Conservation (phyloP, 495 filamentous ascomycete genomes). For the Rhizodiscina lignyota region DNA sequence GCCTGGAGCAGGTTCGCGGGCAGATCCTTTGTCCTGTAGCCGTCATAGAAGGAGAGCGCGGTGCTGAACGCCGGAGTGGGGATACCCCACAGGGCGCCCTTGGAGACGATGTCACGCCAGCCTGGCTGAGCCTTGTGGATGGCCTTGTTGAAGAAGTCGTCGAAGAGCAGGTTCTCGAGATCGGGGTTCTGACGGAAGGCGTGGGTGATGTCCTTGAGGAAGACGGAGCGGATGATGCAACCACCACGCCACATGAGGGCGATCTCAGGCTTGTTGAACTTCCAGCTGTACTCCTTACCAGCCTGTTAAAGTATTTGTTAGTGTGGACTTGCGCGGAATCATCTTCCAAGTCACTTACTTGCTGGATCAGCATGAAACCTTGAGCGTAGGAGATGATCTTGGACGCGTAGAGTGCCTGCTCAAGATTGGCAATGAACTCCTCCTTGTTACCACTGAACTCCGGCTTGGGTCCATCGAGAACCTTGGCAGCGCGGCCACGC, state of each 20-base stretch:
- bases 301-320: constrained; percentile 33
- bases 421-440: constrained; percentile 85
- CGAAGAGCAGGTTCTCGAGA: constrained; percentile 94
- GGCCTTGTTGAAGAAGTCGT: constrained; percentile 98
- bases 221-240: constrained; percentile 99
- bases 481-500: constrained; percentile 63
- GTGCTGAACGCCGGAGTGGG: constrained; percentile 92
- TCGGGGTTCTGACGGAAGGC: constrained; percentile 91
- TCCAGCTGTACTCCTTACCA: constrained; percentile 90
- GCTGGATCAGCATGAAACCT: constrained; percentile 99
- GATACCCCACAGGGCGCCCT: constrained; percentile 83
- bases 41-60: constrained; percentile 93
- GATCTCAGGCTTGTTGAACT: constrained; percentile 99
- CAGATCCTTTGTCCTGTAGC: constrained; percentile 85
- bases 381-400: constrained; percentile 99
- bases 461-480: constrained; percentile 60
- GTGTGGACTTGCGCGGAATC: neutral
- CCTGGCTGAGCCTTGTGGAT: constrained; percentile 91
- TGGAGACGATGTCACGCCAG: constrained; percentile 89
- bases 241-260: constrained; percentile 99
- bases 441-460: constrained; percentile 81
- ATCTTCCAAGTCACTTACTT: constrained; percentile 38
- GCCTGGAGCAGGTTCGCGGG: constrained; percentile 97
- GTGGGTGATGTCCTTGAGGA: constrained; percentile 97
- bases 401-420: constrained; percentile 96